Base-by-base conservation (phyloP, 31 red algal genomes). In the Bonnemaisonia californica region DNA sequence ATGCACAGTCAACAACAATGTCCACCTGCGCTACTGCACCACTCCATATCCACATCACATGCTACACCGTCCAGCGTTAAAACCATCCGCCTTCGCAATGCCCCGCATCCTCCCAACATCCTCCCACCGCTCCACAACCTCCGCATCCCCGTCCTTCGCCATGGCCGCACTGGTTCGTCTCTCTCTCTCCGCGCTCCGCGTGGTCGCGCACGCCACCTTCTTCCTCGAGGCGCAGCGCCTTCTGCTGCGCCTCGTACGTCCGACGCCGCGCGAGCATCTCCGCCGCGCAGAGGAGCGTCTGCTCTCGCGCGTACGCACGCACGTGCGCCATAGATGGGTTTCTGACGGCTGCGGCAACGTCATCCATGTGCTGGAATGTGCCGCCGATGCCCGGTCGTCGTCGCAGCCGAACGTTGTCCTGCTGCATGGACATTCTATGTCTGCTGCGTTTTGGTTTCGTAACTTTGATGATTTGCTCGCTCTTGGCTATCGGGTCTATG, bases 351-450 rank as follows among this genome's bases (percentile, higher is more conserved):
- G 34, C 54, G 75, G 76, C 32, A 66, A 89, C 45, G 4, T 26
- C 32, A 80, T 89, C 38, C 85, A 89, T 33, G 66, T 80, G 28
- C 55, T 89, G 8, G 62, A 89, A 29, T 63, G 41, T 26, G 30
- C 62, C 21, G 57, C 30, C 34, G 28, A 26, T 41, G n/a, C 57
- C 34, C 23, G n/a, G n/a, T 3, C 51, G 41, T 5, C 34, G 1
- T 3, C 55, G 16, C 36, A 64, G 36, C 74, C 59, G 32, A 54
- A 73, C 30, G 72, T 95, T 59, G 74, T 98, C 2, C 32, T 98
- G n/a, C 41, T 98, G 32, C 95, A 98, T 76, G 95, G 95, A 2
- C 95, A 98, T 47, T 98, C 95, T 36, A 98, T 98, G 95, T 90
- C 85, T 23, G 82, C 92, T 21, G 92, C 83, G n/a, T 98, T 92